Evolutionary conservation across 2,329 filamentous ascomycete species (phyloP), one percentile per base, ranked within the genome.

Genomic region (Amesomyces nigricolor): DNA sequence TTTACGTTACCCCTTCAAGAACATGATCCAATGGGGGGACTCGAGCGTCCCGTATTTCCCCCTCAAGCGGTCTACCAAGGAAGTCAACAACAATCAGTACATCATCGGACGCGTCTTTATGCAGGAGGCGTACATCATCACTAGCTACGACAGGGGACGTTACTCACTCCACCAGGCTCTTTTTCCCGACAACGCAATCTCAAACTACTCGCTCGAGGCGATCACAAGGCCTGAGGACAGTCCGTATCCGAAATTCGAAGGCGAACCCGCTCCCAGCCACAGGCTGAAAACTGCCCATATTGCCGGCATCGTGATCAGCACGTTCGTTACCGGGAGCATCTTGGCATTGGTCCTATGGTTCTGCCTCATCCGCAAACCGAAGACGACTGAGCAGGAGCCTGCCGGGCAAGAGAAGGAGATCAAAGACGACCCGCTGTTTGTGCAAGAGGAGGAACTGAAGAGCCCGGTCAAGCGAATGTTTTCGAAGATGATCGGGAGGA

Each of bases 51-150:
- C 76, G 10, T 89, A 89, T 65, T 89, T 89, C 57, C 85, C 86
- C 3, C 73, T 90, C 50, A 78, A 81, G 62, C 78, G 79, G 73
- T 80, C 10, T 65, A 63, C 61, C 7, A 56, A 48, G 26, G 56
- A 75, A 17, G 75, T 79, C 54, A 75, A 76, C 44, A 73, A 76
- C 37, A 73, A 73, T 13, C 76, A 82, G 60, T 78, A 81, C 66
- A 78, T 85, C 11, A 76, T 89, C 37, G 87, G 87, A 7, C 77
- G 85, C 35, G 78, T 81, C 0, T 89, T 89, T 61, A 71, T 90
- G 52, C 87, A 89, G 65, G 86, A 89, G 68, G 79, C 85, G 2
- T 83, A 83, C 57, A 67, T 83, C 5, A 74, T 81, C 32, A 80
- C 76, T 26, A 77, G 76, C 59, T 84, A 82, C 63, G 81, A 83